Evolutionary conservation across 305 asterid species (phyloP).

Genomic region (Fraxinus xanthoxyloides): DNA sequence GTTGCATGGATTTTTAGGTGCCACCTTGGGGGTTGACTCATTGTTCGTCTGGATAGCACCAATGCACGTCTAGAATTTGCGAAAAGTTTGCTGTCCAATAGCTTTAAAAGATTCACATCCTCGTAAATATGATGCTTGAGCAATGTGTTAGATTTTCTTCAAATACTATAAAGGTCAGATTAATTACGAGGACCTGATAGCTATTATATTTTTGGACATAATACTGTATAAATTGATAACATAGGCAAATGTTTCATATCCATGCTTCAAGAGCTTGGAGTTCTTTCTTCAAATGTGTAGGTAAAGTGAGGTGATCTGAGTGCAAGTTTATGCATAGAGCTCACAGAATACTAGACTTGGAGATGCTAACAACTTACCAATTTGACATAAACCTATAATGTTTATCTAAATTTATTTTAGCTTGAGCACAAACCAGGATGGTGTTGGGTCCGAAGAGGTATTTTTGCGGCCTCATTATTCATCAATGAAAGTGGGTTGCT

Average conservation of each 20-base stretch:
- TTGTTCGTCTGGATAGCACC: not conserved
- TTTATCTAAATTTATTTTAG: not conserved
- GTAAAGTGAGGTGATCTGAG: not conserved
- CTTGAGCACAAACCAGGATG: constrained; percentile 8
- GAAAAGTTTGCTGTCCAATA: not conserved
- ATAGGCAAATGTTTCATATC: not conserved
- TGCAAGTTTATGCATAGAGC: not conserved
- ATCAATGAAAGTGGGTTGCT: constrained; percentile 50
- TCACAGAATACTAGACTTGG: not conserved
- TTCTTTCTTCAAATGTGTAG: not conserved
- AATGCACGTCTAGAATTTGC: not conserved
- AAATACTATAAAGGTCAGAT: not conserved
- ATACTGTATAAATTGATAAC: not conserved
- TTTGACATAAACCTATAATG: not conserved
- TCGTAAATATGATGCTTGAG: not conserved
- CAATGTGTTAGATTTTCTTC: not conserved
- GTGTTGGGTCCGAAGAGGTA: not conserved
- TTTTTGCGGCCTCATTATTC: not conserved
- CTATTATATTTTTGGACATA: not conserved
- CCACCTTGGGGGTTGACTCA: not conserved
- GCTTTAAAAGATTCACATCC: not conserved
- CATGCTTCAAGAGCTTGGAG: not conserved
- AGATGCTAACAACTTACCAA: not conserved
- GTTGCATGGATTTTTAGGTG: not conserved
- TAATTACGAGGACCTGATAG: not conserved